These are phyloP conservation scores for Salvia hispanica DNA, from an alignment of 257 asterid genomes.

Conservation along the genomic window DNA sequence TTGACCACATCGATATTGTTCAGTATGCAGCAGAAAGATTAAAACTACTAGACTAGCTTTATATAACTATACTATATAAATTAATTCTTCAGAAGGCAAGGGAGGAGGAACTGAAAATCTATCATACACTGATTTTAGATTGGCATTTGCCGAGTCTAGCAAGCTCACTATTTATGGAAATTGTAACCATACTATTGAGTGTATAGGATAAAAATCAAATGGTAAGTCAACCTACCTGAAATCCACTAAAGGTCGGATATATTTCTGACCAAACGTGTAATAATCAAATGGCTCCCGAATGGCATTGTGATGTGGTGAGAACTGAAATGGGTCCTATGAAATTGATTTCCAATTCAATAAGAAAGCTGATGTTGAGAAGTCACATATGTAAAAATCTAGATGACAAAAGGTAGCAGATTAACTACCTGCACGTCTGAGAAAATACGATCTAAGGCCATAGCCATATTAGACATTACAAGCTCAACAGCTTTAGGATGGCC, in stretches of 20 bases:
- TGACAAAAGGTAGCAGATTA: slow-evolving; percentile 17
- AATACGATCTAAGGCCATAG: slow-evolving; percentile 70
- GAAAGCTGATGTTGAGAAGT: slow-evolving; percentile 14
- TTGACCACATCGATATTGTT: neutral
- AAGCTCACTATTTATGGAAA: neutral
- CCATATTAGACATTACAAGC: slow-evolving; percentile 74
- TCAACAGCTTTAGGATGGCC: slow-evolving; percentile 73
- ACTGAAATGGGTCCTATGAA: slow-evolving; percentile 78
- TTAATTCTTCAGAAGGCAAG: neutral
- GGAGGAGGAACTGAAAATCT: neutral
- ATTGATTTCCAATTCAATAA: slow-evolving; percentile 21
- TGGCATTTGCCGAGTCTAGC: slow-evolving; percentile 4
- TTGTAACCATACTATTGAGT: neutral
- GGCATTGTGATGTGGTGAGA: slow-evolving; percentile 74
- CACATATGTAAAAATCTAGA: slow-evolving; percentile 18
- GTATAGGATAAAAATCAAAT: slow-evolving; percentile 17
- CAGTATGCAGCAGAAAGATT: slow-evolving; percentile 8
- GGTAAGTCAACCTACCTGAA: slow-evolving; percentile 56
- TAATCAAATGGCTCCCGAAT: slow-evolving; percentile 91
- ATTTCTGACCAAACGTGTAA: slow-evolving; percentile 77
- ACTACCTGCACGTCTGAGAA: slow-evolving; percentile 78
- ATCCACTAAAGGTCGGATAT: slow-evolving; percentile 69
- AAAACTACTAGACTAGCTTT: neutral
- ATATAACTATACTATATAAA: too few relatives aligned
- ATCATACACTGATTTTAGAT: neutral